Percentiles rank a stretch among this genome's conserved stretches.
Conservation (phyloP, 2,329 filamentous ascomycete species). For the Hypoxylon sp. region DNA sequence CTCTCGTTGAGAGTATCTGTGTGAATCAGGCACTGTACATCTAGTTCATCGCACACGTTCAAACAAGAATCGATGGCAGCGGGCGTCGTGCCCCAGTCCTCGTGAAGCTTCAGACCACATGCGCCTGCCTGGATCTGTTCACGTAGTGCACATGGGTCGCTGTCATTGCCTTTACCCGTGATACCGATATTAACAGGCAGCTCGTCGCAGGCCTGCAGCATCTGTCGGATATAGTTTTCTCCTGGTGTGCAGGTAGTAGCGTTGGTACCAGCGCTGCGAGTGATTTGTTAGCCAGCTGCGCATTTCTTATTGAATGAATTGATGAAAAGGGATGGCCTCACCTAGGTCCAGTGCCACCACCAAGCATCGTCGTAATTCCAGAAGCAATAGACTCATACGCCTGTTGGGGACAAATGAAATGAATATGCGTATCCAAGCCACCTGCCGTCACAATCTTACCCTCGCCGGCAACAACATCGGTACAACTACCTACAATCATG, state of each 20-base stretch:
- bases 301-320: not conserved
- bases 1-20: conserved; percentile 97
- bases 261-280: conserved; percentile 81
- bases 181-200: conserved; percentile 91
- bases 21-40: conserved; percentile 94
- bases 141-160: conserved; percentile 75
- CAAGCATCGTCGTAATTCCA: conserved; percentile 91
- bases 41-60: conserved; percentile 87
- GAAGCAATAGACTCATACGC: conserved; percentile 85
- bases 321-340: conserved; percentile 55
- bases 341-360: conserved; percentile 93
- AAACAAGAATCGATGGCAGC: conserved; percentile 92
- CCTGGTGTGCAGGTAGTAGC: conserved; percentile 96
- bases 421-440: conserved; percentile 90
- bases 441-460: conserved; percentile 92
- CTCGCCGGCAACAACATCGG: conserved; percentile 92
- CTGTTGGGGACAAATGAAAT: conserved; percentile 96
- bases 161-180: conserved; percentile 94
- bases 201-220: conserved; percentile 88
- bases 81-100: conserved; percentile 95
- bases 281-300: conserved; percentile 43
- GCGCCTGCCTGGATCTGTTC: conserved; percentile 88
- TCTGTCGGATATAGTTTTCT: conserved; percentile 84
- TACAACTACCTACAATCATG: conserved; percentile 88
- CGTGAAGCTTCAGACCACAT: conserved; percentile 92